Base-by-base conservation (phyloP, 805 yeast species). In the Phaffomyces opuntiae region DNA sequence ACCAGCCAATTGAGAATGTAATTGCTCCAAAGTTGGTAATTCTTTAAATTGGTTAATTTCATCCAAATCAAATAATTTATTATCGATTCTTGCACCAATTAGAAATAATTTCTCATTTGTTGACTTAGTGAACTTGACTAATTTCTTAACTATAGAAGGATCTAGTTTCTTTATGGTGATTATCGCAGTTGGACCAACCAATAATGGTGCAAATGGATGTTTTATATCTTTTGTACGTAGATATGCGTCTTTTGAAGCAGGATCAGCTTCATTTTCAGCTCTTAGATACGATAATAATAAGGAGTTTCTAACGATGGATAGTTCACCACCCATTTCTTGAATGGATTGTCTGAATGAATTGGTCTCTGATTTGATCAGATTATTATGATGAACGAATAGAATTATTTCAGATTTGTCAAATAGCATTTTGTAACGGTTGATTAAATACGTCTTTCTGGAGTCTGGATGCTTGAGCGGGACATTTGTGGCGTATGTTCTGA, bases 161-260 rank as follows among this genome's bases (percentile, higher is more conserved):
- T 88, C 83, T 33, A 84, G 70, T 49, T 74, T 78, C 38, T 77
- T 77, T 49, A 88, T 74, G 19, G 84, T 63, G 46, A 91, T 78
- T 9, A 86, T 73, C 1, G 95, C 95, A 3, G 96, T 83, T 24
- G 98, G 96, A 9, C 98, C 98, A 49, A 69, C 68, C 48, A 93
- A 73, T 44, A 89, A 69, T 9, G 81, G 79, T 25, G 75, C 62
- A 53, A 91, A 66, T 14, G 96, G 95, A 63, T 87, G 95, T 25
- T 63, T 60, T 8, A 67, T 66, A 33, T 66, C 64, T 45, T 66
- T 72, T 51, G 67, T 64, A 41, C 63, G 68, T 32, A 60, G 49
- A 44, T 72, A 60, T 17, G 84, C 81, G 36, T 71, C 77, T 42
- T 63, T 62, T 48, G 77, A 70, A 36, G 95, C 83, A 2, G 98